Evolutionary conservation across 2,329 filamentous ascomycete species (phyloP).

Genomic region (Colletotrichum lentis): DNA sequence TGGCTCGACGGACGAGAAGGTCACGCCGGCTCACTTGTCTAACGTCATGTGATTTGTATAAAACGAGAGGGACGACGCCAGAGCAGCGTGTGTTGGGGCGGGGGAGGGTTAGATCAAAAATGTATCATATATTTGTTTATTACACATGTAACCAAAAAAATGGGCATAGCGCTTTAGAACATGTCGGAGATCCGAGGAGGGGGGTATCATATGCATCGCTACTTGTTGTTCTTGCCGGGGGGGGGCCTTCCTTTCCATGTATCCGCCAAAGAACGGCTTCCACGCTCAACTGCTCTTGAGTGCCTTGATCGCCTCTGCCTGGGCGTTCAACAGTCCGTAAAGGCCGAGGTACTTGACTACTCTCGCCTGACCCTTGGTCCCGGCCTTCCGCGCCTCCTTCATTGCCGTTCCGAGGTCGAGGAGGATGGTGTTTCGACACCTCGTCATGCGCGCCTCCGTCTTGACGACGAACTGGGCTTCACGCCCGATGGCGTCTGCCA

Average conservation of each 20-base stretch:
- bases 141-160: constrained; percentile 37
- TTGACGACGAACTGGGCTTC: constrained; percentile 60
- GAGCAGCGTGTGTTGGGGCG: neutral
- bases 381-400: constrained; percentile 55
- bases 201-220: constrained; percentile 45
- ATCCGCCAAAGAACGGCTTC: neutral
- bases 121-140: constrained; percentile 53
- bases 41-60: constrained; percentile 58
- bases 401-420: constrained; percentile 63
- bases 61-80: neutral
- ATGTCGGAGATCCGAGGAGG: constrained; percentile 28
- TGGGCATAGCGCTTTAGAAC: constrained; percentile 36
- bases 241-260: neutral
- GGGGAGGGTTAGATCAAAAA: constrained; percentile 32
- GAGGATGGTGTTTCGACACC: constrained; percentile 65
- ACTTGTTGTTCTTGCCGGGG: constrained; percentile 30
- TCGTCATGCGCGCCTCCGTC: constrained; percentile 59
- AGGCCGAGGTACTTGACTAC: constrained; percentile 62
- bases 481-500: constrained; percentile 57
- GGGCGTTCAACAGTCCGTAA: constrained; percentile 62
- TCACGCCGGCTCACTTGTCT: constrained; percentile 62
- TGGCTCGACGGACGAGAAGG: constrained; percentile 65
- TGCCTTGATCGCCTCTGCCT: constrained; percentile 60
- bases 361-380: constrained; percentile 53
- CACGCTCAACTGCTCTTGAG: constrained; percentile 50